Base-by-base conservation (phyloP, 2,329 filamentous ascomycete genomes). In the Aspergillus eucalypticola region DNA sequence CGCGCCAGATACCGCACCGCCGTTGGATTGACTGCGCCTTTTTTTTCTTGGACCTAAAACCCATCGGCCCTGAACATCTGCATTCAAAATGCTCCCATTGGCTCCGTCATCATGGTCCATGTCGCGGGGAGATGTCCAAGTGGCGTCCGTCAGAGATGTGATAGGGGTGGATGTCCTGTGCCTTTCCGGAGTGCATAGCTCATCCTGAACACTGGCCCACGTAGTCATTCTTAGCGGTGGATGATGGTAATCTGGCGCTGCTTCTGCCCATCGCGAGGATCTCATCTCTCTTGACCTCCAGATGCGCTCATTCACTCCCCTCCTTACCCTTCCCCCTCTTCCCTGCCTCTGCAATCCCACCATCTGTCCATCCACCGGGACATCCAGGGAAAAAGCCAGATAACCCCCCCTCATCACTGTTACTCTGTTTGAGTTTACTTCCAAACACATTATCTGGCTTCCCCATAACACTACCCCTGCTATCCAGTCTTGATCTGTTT, bases 151-250 rank as follows among this genome's bases (percentile, higher is more conserved):
- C 42, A 29, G 53, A 67, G 65, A 68, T 66, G 64, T 62, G 66
- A 67, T 68, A 65, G 63, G 63, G 62, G 61, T 67, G 46, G 63
- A 60, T 60, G 60, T 56, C 60, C 68, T 73, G 71, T 70, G 63
- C 63, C 67, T 72, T 72, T 60, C 71, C 71, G 69, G 60, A 64
- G 66, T 71, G 70, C 67, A 65, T 50, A 27, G 46, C 46, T 50
- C 46, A 50, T 62, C 55, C 35, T 61, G 59, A 60, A 60, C 58
- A 58, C 61, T 66, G 63, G 65, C 63, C 64, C 63, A 63, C 62
- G 64, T 66, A 59, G 59, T 61, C 52, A 50, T 56, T 53, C n/a
- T 48, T 56, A 58, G 54, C 53, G 57, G 50, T 61, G 56, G 51
- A 57, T 54, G 29, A 50, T 50, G 46, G 25, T 50, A 29, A 29